Percentiles rank a stretch among this genome's conserved stretches.
These are phyloP conservation scores for Ambrosiella beaveri DNA, from an alignment of 2,329 filamentous ascomycete species.

Conservation along the genomic window DNA sequence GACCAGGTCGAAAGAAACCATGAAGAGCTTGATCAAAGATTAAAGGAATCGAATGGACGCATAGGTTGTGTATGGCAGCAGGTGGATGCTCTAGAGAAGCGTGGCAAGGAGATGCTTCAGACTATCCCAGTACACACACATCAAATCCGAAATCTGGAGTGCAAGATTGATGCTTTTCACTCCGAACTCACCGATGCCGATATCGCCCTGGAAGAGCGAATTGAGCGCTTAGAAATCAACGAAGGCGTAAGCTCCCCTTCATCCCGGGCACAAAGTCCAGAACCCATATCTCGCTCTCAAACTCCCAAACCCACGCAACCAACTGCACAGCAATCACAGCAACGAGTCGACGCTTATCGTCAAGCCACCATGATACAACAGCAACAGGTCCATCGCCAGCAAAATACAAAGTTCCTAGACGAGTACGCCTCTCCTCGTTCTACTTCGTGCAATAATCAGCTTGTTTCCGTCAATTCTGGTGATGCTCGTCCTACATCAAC, in stretches of 20 bases:
- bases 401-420: background rate
- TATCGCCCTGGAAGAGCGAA: conserved; percentile 35
- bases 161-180: conserved; percentile 19
- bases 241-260: conserved; percentile 4
- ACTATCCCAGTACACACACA: conserved; percentile 6
- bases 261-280: background rate
- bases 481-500: conserved; percentile 10
- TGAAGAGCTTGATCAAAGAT: conserved; percentile 33
- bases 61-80: conserved; percentile 37
- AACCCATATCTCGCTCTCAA: background rate
- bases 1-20: conserved; percentile 35
- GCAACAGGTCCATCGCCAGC: conserved; percentile 6
- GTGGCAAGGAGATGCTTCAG: conserved; percentile 13
- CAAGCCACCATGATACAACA: conserved; percentile 3
- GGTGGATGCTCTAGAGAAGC: conserved; percentile 28
- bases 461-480: background rate
- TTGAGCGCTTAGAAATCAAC: conserved; percentile 28
- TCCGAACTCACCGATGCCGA: conserved; percentile 32
- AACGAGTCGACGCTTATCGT: background rate
- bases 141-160: conserved; percentile 7
- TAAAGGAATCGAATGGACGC: conserved; percentile 37
- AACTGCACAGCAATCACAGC: background rate
- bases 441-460: background rate
- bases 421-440: background rate
- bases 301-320: background rate